Base-by-base conservation (phyloP, 1,139 yeast species). In the Saccharomyces hybrid region DNA sequence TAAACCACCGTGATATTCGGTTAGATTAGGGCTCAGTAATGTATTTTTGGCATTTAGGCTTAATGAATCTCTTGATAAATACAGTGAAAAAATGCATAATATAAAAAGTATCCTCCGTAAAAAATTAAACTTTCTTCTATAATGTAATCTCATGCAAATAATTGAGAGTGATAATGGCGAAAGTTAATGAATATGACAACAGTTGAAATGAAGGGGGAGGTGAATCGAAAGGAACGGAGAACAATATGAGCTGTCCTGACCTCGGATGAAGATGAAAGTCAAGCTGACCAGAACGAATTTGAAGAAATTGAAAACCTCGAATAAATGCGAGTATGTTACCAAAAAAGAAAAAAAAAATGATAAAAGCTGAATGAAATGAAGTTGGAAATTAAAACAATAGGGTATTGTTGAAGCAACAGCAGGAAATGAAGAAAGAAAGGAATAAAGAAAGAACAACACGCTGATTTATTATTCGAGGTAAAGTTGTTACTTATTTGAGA, bases 1-100 rank as follows among this genome's bases (percentile, higher is more conserved):
- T 3, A 51, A 47, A 16, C 61, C 61, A 7, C 59, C 60, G 1
- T 30, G 38, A 49, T 58, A 59, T 47, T 55, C 61, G 4, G 30
- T 5, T 1, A 27, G 0, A 28, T 16, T 42, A 9, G 31, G 7
- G 8, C 8, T 4, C n/a, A 38, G 9, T 3, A 38, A 38, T 4
- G 25, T 6, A 38, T 38, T 38, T 38, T 38, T 38, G 9, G 44
- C 25, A 38, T 38, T 8, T 4, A 38, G 5, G 0, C 13, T 38
- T 16, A 38, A 16, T 38, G 44, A 38, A 38, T 38, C 44, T 16
- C 59, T 56, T 3, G 56, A 34, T 14, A 48, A 27, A 34, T 55
- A 49, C 5, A 54, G 28, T 4, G 52, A 28, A 30, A 55, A 34
- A 16, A 52, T 25, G 26, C 55, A 9, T 27, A 46, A 41, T 13